Percentiles rank a stretch among this genome's conserved stretches.
These are phyloP conservation scores for Botrytis tulipae DNA, from an alignment of 2,329 filamentous ascomycete genomes.

Conservation along the genomic window DNA sequence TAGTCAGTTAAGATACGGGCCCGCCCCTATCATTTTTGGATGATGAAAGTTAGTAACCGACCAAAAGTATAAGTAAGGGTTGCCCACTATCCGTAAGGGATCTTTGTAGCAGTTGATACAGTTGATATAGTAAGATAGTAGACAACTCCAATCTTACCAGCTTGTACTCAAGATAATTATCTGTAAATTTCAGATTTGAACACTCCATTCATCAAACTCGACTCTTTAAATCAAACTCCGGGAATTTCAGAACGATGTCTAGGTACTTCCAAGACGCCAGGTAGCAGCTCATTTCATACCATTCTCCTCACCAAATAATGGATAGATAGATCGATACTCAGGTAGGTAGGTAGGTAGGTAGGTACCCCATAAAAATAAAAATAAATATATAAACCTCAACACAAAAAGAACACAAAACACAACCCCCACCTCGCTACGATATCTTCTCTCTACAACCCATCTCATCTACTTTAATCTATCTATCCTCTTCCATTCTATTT, in stretches of 20 bases:
- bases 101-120: neutral
- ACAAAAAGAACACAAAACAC: neutral
- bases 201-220: neutral
- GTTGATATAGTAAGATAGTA: neutral
- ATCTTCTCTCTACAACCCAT: neutral
- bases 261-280: neutral
- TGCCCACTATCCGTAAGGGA: neutral
- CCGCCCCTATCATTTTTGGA: too few relatives aligned
- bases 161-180: neutral
- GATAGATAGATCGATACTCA: neutral
- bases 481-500: neutral
- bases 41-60: neutral
- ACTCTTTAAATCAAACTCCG: neutral
- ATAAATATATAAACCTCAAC: neutral
- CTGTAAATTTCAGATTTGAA: neutral
- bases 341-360: neutral
- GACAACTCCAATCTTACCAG: neutral
- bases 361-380: neutral
- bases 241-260: too few relatives aligned
- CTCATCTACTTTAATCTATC: neutral
- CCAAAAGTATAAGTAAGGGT: neutral
- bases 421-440: neutral
- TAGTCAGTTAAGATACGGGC: neutral
- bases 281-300: neutral
- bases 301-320: neutral